Evolutionary conservation across 257 asterid genomes (phyloP), one percentile per base, ranked within the genome.

Genomic region (Solanum microdontum): DNA sequence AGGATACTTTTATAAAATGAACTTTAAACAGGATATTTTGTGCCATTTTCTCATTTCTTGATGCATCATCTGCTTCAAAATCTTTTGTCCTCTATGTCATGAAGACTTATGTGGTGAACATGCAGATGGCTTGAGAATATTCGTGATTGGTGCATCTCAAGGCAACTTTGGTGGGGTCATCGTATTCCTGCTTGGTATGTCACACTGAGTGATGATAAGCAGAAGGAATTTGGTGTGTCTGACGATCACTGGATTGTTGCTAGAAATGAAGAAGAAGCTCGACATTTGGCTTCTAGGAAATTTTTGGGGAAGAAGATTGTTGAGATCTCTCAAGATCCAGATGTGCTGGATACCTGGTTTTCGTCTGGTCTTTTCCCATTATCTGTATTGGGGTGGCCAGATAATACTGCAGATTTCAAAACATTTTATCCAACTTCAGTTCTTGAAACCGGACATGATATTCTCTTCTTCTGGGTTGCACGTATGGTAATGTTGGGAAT

Each of bases 131-230:
- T 97, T 79, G 98, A 94, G 91, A 95, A 97, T 84, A 97, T 95
- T 87, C 98, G 95, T 83, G 98, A 95, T 91, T 97, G 99, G 98
- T 97, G 99, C 92, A 91, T 97, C 89, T 97, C 99, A 86, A 93
- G 99, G 90, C 99, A 97, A 89, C 97, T 97, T 87, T 97, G 99
- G 99, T 97, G 98, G 99, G 99, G 99, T 82, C 99, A 95, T 84
- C 96, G 96, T 45, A 88, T 95, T 88, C 98, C 98, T 28, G 98
- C 99, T 45, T 97, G 98, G 98, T 97, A 95, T 89, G 98, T 91
- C 62, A 58, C 89, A 39, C 86, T 97, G 91, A 95, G 96, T 34
- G 94, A 89, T 72, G 98, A 97, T 91, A 87, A 97, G 66, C 90
- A 91, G 90, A 93, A 92, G 91, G 98, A 93, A 90, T 86, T 94